Evolutionary conservation across 139 green algal species (phyloP).

Genomic region (Zygnema circumcarinatum): DNA sequence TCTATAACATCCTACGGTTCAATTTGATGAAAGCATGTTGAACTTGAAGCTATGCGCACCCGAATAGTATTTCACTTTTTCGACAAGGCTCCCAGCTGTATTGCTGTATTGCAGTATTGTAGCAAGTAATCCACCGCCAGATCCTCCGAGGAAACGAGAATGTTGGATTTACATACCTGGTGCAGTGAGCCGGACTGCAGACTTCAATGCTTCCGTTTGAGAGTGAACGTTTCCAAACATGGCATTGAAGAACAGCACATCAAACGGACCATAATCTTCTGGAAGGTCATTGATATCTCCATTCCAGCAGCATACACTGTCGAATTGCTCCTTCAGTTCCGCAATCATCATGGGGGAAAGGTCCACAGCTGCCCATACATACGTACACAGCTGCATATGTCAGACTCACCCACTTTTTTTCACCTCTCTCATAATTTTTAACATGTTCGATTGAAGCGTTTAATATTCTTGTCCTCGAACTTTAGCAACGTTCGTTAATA

Average conservation of each 20-base stretch:
- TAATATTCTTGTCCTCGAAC: no score
- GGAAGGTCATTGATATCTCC: constrained; percentile 37
- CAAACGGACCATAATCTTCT: not conserved
- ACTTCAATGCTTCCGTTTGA: not conserved
- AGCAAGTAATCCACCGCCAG: not conserved
- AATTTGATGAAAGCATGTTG: no score
- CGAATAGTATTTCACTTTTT: no score
- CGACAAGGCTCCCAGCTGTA: no score
- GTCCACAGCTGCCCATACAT: constrained; percentile 30
- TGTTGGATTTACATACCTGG: constrained; percentile 17
- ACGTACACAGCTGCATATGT: no score
- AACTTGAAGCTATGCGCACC: no score
- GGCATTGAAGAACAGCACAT: constrained; percentile 51
- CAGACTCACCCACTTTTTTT: no score
- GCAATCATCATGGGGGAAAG: constrained; percentile 39
- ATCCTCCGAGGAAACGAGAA: not conserved
- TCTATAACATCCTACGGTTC: no score
- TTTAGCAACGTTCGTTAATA: no score
- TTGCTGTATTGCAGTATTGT: no score
- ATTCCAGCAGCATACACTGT: constrained; percentile 37
- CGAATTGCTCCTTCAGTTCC: constrained; percentile 22
- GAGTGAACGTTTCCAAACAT: constrained; percentile 49
- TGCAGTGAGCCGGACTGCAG: not conserved
- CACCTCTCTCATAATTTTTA: no score
- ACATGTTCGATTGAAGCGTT: no score